Base-by-base conservation (phyloP, 1,284 basidiomycete genomes). In the Rhodotorula sp. region DNA sequence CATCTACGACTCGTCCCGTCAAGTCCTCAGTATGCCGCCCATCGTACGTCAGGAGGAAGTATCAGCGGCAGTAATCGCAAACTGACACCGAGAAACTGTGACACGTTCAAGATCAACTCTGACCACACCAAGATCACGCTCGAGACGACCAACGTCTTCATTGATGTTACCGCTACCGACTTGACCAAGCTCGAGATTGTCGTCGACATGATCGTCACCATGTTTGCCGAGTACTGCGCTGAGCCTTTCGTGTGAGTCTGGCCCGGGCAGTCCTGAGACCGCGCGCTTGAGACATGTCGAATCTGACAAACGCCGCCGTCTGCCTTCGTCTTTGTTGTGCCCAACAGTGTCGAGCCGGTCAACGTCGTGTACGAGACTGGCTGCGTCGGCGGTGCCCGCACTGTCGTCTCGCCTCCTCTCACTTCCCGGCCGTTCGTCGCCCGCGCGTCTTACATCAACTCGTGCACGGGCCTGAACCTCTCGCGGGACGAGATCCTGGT, bases 161-260 rank as follows among this genome's bases (percentile, higher is more conserved):
- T 99, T 78, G 97, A 99, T 82, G 88, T 93, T 60, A 99, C 97
- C 10, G 96, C 94, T 12, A 96, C 93, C n/a, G 97, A 99, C 81
- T 88, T 93, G 82, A 98, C 96, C 60, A 99, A 98, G 83, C 87
- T 99, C 67, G 89, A 89, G 78, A 94, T 97, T 75, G 97, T 98
- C 65, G 88, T 94, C 66, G 97, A 96, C 82, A 93, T 97, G 75
- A 87, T 99, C 48, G 86, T 91, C 10, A 91, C 92, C 57, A 97
- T 98, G 96, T 99, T 99, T 84, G 90, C 93, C 20, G 93, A 98
- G 83, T 97, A 99, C 82, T 95, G 92, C 80, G 87, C 87, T 70
- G 88, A 93, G 64, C 92, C 95, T 5, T 97, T 90, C 87, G 89
- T 90, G 92, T 95, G 81, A 77, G 91, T 83, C 12, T 3, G 2